These are phyloP conservation scores for Passiflora organensis DNA, from an alignment of 345 rosid genomes.

Conservation along the genomic window DNA sequence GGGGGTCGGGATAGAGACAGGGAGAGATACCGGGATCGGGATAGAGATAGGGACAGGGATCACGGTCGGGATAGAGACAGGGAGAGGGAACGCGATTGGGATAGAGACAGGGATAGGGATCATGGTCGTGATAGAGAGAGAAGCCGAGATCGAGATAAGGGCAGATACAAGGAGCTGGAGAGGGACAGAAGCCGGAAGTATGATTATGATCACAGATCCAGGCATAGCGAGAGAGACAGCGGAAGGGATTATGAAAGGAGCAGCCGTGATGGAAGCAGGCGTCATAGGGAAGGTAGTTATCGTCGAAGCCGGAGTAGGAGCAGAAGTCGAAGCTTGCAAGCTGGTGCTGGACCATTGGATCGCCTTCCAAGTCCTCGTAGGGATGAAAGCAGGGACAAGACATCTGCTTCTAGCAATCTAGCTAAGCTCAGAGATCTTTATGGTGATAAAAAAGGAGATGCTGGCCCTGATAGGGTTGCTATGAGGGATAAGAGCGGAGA, in stretches of 20 bases:
- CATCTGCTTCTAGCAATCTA: slow-evolving; percentile 58
- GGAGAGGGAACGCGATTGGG: slow-evolving; percentile 8
- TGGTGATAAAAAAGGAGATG: slow-evolving; percentile 63
- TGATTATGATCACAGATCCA: slow-evolving; percentile 20
- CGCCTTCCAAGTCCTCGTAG: slow-evolving; percentile 45
- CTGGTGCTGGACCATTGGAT: slow-evolving; percentile 36
- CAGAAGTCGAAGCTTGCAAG: slow-evolving; percentile 51
- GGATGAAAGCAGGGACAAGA: slow-evolving; percentile 53
- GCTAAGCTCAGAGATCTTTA: slow-evolving; percentile 91
- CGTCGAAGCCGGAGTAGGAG: slow-evolving; percentile 57
- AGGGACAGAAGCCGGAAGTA: slow-evolving; percentile 18
- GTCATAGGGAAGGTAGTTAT: slow-evolving; percentile 32
- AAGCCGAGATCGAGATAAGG: too few species aligned
- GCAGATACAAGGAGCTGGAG: too few species aligned
- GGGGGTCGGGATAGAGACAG: slow-evolving; percentile 37
- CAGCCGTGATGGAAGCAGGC: slow-evolving; percentile 31
- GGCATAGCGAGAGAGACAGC: slow-evolving; percentile 30
- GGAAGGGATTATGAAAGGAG: slow-evolving; percentile 47
- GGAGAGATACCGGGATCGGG: slow-evolving; percentile 37
- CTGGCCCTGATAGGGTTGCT: slow-evolving; percentile 41
- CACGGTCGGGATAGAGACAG: too few species aligned
- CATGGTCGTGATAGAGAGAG: slow-evolving; percentile 25
- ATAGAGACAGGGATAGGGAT: slow-evolving; percentile 15
- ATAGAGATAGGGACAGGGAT: slow-evolving; percentile 28
- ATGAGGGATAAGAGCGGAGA: slow-evolving; percentile 56